Percentiles rank a stretch among this genome's conserved stretches.
Evolutionary conservation across 176 grass and related monocot genomes (phyloP).

Genomic region (Carex pumila): DNA sequence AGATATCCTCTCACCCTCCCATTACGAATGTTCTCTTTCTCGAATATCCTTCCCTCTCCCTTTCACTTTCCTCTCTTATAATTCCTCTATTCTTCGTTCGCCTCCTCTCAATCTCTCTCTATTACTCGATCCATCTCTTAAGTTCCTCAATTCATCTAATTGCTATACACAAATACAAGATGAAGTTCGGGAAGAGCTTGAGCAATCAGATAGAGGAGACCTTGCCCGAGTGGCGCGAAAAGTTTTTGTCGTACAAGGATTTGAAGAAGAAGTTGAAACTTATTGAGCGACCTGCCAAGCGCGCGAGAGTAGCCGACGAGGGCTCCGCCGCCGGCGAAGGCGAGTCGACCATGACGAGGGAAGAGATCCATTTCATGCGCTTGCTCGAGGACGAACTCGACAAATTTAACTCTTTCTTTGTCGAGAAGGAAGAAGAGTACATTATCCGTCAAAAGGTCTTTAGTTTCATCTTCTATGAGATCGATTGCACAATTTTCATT

Average conservation of each 20-base stretch:
- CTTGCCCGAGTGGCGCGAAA: conserved; percentile 94
- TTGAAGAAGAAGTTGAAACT: conserved; percentile 87
- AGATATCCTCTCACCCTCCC: conserved; percentile 1
- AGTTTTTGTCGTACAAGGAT: conserved; percentile 97
- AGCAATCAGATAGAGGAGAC: conserved; percentile 96
- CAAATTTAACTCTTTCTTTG: conserved; percentile 89
- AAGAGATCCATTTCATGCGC: conserved; percentile 65
- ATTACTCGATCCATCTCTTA: conserved; percentile 8
- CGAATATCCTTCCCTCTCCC: conserved; percentile 1
- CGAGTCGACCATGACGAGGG: conserved; percentile 35
- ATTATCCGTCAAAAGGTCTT: conserved; percentile 93
- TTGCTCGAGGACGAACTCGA: conserved; percentile 88
- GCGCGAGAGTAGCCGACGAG: conserved; percentile 28
- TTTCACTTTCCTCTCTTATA: conserved; percentile 19
- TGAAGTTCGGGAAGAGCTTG: conserved; percentile 98
- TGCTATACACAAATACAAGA: background rate
- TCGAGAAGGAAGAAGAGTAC: conserved; percentile 96
- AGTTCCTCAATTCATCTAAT: background rate
- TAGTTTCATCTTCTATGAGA: background rate
- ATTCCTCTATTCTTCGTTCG: background rate
- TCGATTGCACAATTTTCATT: background rate
- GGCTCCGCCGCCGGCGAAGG: conserved; percentile 3
- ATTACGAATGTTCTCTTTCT: background rate
- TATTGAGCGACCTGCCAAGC: conserved; percentile 54
- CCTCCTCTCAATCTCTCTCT: background rate